These are phyloP conservation scores for Gracilariopsis chorda DNA, from an alignment of 23 red algal species.

Conservation along the genomic window DNA sequence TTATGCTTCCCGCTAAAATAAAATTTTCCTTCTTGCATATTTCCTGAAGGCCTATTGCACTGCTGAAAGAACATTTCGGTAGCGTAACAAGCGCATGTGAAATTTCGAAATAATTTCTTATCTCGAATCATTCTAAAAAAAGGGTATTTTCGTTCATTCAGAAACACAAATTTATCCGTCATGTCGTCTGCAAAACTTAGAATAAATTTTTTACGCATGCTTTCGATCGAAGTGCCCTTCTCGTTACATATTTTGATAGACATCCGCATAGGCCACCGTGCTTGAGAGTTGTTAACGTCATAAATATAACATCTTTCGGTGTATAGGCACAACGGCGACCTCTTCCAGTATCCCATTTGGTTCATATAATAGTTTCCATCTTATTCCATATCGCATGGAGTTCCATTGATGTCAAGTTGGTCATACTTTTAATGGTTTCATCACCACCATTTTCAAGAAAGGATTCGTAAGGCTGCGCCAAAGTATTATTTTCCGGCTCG, in stretches of 20 bases:
- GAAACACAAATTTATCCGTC: neutral
- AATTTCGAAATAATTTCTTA: neutral
- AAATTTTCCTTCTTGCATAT: neutral
- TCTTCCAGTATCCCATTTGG: neutral
- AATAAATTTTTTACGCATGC: neutral
- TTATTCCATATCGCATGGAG: neutral
- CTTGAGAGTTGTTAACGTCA: neutral
- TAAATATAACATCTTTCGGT: slow-evolving; percentile 17
- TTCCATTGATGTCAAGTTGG: neutral
- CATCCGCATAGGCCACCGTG: neutral
- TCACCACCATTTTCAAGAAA: neutral
- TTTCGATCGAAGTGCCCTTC: neutral
- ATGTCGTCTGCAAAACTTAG: neutral
- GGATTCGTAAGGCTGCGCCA: neutral
- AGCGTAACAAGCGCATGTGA: neutral
- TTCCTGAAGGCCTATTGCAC: neutral
- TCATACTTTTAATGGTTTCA: neutral
- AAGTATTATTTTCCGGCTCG: neutral
- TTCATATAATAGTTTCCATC: neutral
- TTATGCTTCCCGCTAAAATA: slow-evolving; percentile 19
- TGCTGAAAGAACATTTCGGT: slow-evolving; percentile 7
- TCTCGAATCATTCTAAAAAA: neutral
- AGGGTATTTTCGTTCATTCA: neutral
- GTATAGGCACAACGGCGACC: neutral
- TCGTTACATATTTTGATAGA: neutral